Evolutionary conservation across 495 filamentous ascomycete genomes (phyloP), one percentile per base, ranked within the genome.

Genomic region (Neurospora intermedia): DNA sequence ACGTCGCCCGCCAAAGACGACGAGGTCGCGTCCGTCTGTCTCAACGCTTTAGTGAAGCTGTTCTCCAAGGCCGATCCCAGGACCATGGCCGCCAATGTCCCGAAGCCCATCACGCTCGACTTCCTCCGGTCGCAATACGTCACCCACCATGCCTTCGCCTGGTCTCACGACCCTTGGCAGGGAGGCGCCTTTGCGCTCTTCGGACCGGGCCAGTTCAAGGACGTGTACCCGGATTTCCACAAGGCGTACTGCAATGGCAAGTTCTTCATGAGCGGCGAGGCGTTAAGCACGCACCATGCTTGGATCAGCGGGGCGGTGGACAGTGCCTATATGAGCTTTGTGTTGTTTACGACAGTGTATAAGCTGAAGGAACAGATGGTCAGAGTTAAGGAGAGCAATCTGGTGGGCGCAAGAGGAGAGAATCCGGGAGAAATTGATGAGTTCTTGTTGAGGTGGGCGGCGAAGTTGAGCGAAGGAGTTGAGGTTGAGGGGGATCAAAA

Each of bases 121-220:
- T 74, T 39, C 38, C 70, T 79, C 27, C 45, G 27, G 16, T 70
- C 73, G 0, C 48, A 70, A 9, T 82, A 82, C 73, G 54, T 75
- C 13, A 73, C 73, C 1, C 79, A 82, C 73, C 80, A 82, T 71
- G 78, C 79, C 18, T 83, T 72, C 38, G 78, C 80, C 15, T 85
- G 82, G 83, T 77, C 76, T 23, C 73, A 79, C 35, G 80, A 85
- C 72, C 79, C 78, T 2, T 75, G 71, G n/a, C 80, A 82, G 40
- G 75, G 76, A 13, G 83, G 82, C n/a, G 83, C 84, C 5, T 86
- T 85, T 69, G 84, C 84, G 6, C 78, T 81, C 6, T 86, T 85
- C 70, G 80, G 83, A 8, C 84, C 84, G 1, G 80, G 80, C 13
- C 83, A 86, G 73, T 85, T 85, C 76, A 59, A 71, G 62, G 73